These are phyloP conservation scores for Oehlia diaphana DNA, from an alignment of 192 early-diverging fungal genomes.

Conservation along the genomic window DNA sequence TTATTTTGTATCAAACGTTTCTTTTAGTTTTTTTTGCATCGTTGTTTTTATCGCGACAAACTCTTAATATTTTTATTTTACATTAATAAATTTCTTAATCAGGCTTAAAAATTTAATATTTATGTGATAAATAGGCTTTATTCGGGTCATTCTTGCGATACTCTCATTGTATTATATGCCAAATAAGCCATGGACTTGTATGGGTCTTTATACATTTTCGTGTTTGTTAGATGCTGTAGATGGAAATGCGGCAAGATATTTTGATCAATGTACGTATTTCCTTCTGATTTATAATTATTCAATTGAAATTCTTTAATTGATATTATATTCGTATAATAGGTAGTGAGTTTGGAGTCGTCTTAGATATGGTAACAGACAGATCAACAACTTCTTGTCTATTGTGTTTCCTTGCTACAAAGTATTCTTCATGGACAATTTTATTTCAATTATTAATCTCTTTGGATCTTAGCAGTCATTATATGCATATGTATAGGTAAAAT, in stretches of 20 bases:
- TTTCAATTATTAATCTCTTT: constrained; percentile 92
- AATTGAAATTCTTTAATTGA: not conserved
- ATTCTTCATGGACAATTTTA: constrained; percentile 67
- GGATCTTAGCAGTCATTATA: constrained; percentile 95
- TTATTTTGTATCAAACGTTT: not conserved
- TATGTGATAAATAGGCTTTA: constrained; percentile 64
- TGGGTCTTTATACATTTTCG: constrained; percentile 82
- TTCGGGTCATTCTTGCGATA: constrained; percentile 76
- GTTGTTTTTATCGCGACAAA: not conserved
- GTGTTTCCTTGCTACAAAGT: constrained; percentile 73
- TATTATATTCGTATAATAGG: constrained; percentile 40
- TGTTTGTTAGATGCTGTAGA: constrained; percentile 93
- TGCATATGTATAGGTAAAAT: constrained; percentile 94
- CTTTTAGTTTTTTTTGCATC: not conserved
- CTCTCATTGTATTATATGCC: constrained; percentile 79
- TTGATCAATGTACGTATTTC: constrained; percentile 75
- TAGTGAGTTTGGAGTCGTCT: constrained; percentile 92
- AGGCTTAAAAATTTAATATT: not conserved
- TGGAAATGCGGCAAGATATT: constrained; percentile 91
- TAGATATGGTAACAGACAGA: constrained; percentile 99
- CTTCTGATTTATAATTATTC: not conserved
- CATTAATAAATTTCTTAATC: constrained; percentile 6
- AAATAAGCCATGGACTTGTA: constrained; percentile 66
- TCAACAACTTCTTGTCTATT: constrained; percentile 92
- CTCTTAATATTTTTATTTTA: not conserved